Conservation (phyloP, 768 basidiomycete genomes). For the Panus rudis region DNA sequence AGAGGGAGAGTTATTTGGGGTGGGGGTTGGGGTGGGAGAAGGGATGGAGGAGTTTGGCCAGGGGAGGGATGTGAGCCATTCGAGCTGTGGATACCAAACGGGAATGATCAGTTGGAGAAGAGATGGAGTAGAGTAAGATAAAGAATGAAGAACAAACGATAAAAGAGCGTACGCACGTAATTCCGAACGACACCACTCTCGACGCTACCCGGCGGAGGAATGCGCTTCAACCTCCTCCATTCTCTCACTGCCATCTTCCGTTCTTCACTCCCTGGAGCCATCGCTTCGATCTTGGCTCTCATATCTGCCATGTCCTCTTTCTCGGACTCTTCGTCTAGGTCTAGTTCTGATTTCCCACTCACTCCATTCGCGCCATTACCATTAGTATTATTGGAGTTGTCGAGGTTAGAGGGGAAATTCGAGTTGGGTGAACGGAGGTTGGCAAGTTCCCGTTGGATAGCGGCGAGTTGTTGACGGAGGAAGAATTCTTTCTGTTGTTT, state of each 20-base stretch:
- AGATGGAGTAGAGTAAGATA: not conserved
- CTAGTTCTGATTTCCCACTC: conserved; percentile 41
- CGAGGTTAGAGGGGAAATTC: no score
- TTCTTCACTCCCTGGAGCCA: conserved; percentile 70
- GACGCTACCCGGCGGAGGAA: conserved; percentile 75
- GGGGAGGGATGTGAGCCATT: conserved; percentile 82
- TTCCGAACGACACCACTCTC: conserved; percentile 85
- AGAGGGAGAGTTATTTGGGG: no score
- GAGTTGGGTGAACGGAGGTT: conserved; percentile 33
- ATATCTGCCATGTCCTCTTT: conserved; percentile 74
- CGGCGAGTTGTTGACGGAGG: conserved; percentile 75
- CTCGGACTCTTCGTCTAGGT: conserved; percentile 76
- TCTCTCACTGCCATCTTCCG: conserved; percentile 77
- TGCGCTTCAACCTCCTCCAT: conserved; percentile 77
- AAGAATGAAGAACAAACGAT: not conserved
- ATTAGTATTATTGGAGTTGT: conserved; percentile 10
- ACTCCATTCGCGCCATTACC: conserved; percentile 1
- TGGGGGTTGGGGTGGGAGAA: conserved; percentile 12
- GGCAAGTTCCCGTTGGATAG: conserved; percentile 71
- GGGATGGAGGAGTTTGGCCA: conserved; percentile 55
- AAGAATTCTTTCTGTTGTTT: conserved; percentile 88
- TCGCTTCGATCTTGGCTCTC: conserved; percentile 65
- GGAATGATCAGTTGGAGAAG: not conserved
- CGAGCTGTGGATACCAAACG: conserved; percentile 46
- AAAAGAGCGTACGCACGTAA: conserved; percentile 46